Evolutionary conservation across 2,329 filamentous ascomycete species (phyloP).

Genomic region (Neofusicoccum kwambonambiense): DNA sequence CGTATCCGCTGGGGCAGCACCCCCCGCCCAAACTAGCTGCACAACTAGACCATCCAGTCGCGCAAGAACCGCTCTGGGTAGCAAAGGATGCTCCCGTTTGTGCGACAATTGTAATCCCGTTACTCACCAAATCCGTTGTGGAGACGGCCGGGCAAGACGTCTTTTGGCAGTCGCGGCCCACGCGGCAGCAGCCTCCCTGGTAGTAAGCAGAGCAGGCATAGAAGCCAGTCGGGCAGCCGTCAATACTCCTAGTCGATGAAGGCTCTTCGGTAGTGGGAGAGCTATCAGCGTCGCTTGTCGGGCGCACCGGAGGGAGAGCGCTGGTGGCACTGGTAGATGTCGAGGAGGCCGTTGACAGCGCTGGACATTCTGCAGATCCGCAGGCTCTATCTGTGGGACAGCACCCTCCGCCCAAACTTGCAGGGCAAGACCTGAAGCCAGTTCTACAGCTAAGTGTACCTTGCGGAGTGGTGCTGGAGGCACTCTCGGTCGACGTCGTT

Average conservation of each 20-base stretch:
- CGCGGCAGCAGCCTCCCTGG: slow-evolving; percentile 81
- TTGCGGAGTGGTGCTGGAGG: slow-evolving; percentile 29
- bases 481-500: not conserved
- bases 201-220: slow-evolving; percentile 86
- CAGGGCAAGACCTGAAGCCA: slow-evolving; percentile 47
- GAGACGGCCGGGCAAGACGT: slow-evolving; percentile 68
- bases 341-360: slow-evolving; percentile 29
- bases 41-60: slow-evolving; percentile 76
- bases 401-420: slow-evolving; percentile 49
- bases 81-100: slow-evolving; percentile 50
- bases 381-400: slow-evolving; percentile 48
- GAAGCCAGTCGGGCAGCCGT: slow-evolving; percentile 79
- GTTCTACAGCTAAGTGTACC: slow-evolving; percentile 38
- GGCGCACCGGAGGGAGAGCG: slow-evolving; percentile 38
- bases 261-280: slow-evolving; percentile 30
- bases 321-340: slow-evolving; percentile 37
- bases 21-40: slow-evolving; percentile 66
- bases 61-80: slow-evolving; percentile 56
- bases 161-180: slow-evolving; percentile 78
- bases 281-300: slow-evolving; percentile 42
- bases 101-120: slow-evolving; percentile 70
- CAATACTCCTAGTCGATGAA: slow-evolving; percentile 36
- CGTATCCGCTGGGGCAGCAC: slow-evolving; percentile 79
- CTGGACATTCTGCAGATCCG: slow-evolving; percentile 40
- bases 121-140: slow-evolving; percentile 61